These are phyloP conservation scores for Lumnitzera littorea DNA, from an alignment of 345 rosid genomes.

Conservation along the genomic window DNA sequence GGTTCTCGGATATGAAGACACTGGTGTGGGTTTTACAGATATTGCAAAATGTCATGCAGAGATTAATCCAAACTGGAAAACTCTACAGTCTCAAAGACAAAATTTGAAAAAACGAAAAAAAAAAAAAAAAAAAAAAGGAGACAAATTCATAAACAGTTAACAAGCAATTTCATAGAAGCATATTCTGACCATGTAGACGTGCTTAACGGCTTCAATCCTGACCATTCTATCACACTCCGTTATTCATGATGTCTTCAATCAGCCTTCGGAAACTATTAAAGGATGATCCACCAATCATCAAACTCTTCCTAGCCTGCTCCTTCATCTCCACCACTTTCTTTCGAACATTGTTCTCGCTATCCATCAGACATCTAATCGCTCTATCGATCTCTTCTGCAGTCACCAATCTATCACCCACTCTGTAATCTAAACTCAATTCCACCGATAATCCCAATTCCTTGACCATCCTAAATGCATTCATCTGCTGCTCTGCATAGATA, in stretches of 20 bases:
- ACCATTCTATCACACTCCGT: too few species aligned
- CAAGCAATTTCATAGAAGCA: too few species aligned
- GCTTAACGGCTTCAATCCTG: too few species aligned
- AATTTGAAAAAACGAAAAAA: too few species aligned
- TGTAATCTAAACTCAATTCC: constrained; percentile 31
- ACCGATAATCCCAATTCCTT: constrained; percentile 30
- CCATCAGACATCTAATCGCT: constrained; percentile 25
- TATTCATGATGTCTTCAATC: constrained; percentile 19
- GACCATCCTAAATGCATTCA: constrained; percentile 39
- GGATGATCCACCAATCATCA: constrained; percentile 31
- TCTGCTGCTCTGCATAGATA: constrained; percentile 43
- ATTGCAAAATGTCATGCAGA: too few species aligned
- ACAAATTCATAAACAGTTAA: too few species aligned
- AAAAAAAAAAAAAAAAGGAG: too few species aligned
- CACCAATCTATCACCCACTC: constrained; percentile 8
- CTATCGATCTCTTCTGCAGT: constrained; percentile 29
- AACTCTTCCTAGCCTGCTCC: constrained; percentile 17
- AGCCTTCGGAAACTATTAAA: constrained; percentile 18
- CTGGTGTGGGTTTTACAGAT: too few species aligned
- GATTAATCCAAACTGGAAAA: too few species aligned
- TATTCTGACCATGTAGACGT: too few species aligned
- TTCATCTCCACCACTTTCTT: constrained; percentile 24
- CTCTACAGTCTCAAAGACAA: too few species aligned
- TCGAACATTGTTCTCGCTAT: constrained; percentile 13
- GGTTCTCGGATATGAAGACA: too few species aligned